Conservation (phyloP, 1,139 yeast genomes). For the Geotrichum cucujoidarum region DNA sequence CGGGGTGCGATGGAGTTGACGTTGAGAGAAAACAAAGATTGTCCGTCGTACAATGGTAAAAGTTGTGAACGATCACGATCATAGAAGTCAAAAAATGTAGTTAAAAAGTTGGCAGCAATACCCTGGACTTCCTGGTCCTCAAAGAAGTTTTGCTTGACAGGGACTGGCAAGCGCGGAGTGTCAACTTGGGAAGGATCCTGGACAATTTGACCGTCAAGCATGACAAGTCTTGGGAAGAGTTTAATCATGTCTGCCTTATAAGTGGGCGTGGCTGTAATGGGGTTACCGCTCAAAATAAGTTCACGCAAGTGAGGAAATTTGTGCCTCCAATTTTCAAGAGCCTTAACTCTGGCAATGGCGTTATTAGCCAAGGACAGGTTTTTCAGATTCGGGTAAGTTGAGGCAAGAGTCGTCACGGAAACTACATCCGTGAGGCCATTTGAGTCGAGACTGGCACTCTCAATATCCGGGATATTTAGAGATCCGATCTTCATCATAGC, state of each 20-base stretch:
- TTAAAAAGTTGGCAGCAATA: slow-evolving; percentile 67
- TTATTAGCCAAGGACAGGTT: slow-evolving; percentile 80
- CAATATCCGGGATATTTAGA: slow-evolving; percentile 49
- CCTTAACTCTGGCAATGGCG: slow-evolving; percentile 51
- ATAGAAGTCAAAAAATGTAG: slow-evolving; percentile 74
- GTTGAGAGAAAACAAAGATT: slow-evolving; percentile 77
- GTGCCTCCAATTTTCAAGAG: slow-evolving; percentile 72
- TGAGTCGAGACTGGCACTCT: slow-evolving; percentile 69
- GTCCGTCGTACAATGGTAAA: slow-evolving; percentile 67
- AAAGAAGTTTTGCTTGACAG: slow-evolving; percentile 59
- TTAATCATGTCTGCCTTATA: slow-evolving; percentile 62
- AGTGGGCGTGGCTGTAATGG: slow-evolving; percentile 50
- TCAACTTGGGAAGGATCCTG: slow-evolving; percentile 65
- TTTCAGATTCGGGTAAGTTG: slow-evolving; percentile 65
- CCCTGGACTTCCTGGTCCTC: slow-evolving; percentile 70
- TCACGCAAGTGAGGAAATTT: slow-evolving; percentile 72
- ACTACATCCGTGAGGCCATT: slow-evolving; percentile 64
- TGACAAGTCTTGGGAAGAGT: slow-evolving; percentile 69
- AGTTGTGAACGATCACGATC: slow-evolving; percentile 71
- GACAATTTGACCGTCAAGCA: slow-evolving; percentile 72
- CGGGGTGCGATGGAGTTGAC: slow-evolving; percentile 45
- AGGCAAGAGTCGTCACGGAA: slow-evolving; percentile 61
- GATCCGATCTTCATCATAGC: slow-evolving; percentile 84
- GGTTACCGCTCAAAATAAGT: slow-evolving; percentile 70
- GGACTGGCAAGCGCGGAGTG: slow-evolving; percentile 45